A percentile compares a stretch with the other conserved stretches of the same genome.
These are phyloP conservation scores for Phaffomyces antillensis DNA, from an alignment of 805 yeast genomes.

Conservation along the genomic window DNA sequence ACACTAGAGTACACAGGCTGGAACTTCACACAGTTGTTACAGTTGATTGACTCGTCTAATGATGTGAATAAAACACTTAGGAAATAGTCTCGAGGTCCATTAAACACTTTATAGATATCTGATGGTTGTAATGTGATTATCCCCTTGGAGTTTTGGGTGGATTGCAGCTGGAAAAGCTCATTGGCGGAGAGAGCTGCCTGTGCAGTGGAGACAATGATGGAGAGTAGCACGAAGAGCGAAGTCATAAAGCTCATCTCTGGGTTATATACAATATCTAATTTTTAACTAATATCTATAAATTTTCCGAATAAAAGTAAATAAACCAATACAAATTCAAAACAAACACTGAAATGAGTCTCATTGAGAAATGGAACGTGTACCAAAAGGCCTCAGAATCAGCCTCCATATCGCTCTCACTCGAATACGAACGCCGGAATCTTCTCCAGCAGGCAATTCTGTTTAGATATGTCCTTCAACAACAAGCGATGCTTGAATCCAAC, in stretches of 20 bases:
- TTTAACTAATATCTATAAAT: too few relatives aligned
- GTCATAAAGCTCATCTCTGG: too few relatives aligned
- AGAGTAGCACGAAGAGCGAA: not conserved
- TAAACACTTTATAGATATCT: slow-evolving; percentile 32
- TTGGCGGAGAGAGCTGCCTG: slow-evolving; percentile 10
- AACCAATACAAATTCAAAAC: too few relatives aligned
- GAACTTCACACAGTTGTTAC: slow-evolving; percentile 41
- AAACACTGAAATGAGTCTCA: too few relatives aligned
- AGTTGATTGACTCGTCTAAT: slow-evolving; percentile 32
- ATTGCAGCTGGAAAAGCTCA: slow-evolving; percentile 6
- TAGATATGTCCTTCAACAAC: slow-evolving; percentile 15
- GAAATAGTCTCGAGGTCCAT: slow-evolving; percentile 46
- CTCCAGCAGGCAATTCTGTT: slow-evolving; percentile 15
- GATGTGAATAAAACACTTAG: slow-evolving; percentile 50
- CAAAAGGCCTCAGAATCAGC: too few relatives aligned
- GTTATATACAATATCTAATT: too few relatives aligned
- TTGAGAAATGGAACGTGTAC: too few relatives aligned
- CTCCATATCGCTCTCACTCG: slow-evolving; percentile 2
- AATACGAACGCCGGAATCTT: slow-evolving; percentile 13
- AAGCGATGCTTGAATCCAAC: slow-evolving; percentile 9
- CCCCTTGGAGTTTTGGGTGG: slow-evolving; percentile 19
- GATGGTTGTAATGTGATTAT: slow-evolving; percentile 32
- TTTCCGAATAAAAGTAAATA: too few relatives aligned
- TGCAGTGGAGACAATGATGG: not conserved
- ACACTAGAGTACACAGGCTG: slow-evolving; percentile 35